Evolutionary conservation across 2,329 filamentous ascomycete genomes (phyloP), one percentile per base, ranked within the genome.

Genomic region (Aaosphaeria pasadenensis): DNA sequence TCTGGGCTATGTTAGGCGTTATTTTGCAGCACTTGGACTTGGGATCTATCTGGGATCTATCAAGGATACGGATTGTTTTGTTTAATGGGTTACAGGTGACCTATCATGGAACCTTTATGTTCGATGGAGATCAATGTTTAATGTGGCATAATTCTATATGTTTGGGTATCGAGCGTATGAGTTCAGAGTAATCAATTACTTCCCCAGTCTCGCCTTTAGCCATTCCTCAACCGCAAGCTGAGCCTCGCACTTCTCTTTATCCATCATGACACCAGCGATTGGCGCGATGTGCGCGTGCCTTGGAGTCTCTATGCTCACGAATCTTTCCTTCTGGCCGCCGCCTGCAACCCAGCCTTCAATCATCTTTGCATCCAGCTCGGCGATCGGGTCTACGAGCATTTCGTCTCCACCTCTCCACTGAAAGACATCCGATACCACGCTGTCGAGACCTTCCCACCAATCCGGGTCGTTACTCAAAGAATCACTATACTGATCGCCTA

Each of bases 231-330:
- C 40, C 7, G 33, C 50, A 7, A 42, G 28, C 31, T 45, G 43
- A 3, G 13, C 32, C 3, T 44, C 44, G 11, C 44, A 33, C 42
- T 47, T 49, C 24, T 13, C 39, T 13, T 11, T 7, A 9, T 39
- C 44, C 3, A 43, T 47, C 56, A 59, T 55, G 13, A 52, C 44
- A 11, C 57, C 55, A 11, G 55, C 33, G 6, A 63, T 57, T 2
- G 56, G 58, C 30, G 46, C 54, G 24, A 61, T 50, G 41, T 64
- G 61, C 7, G 55, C 47, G 36, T 55, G 51, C 30, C 45, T 40
- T 11, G 50, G 39, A 2, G 48, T 54, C 39, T 56, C 52, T 7
- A 60, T 13, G 29, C 53, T 53, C 6, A 52, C 9, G 2, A 51
- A 45, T 7, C 44, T 45, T 28, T 44, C 45, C 4, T 13, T 4